Conservation (phyloP, 345 rosid species). For the Bruguiera gymnorhiza region DNA sequence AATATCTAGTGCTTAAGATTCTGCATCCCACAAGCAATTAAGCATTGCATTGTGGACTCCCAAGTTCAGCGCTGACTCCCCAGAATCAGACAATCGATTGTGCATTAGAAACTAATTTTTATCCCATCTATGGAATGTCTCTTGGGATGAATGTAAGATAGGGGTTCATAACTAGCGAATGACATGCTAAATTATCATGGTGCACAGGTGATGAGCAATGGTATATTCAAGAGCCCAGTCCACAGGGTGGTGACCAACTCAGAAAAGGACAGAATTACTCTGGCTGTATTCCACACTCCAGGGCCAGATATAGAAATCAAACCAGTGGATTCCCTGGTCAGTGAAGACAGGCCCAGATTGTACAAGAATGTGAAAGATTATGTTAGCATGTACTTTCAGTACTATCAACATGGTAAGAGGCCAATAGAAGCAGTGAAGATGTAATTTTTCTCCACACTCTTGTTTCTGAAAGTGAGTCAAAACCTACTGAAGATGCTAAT, state of each 20-base stretch:
- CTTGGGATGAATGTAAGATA: neutral
- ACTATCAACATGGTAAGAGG: constrained; percentile 44
- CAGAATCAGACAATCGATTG: neutral
- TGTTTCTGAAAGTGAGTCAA: too few species aligned
- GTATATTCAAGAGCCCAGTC: constrained; percentile 51
- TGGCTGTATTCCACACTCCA: constrained; percentile 51
- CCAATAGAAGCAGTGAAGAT: constrained; percentile 43
- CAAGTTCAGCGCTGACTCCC: neutral
- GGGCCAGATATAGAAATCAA: constrained; percentile 25
- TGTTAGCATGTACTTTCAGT: constrained; percentile 34
- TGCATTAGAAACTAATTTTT: neutral
- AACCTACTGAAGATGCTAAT: too few species aligned
- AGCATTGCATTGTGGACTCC: neutral
- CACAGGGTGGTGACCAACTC: constrained; percentile 49
- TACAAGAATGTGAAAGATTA: constrained; percentile 51
- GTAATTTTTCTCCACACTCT: neutral
- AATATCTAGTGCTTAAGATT: too few species aligned
- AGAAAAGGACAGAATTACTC: constrained; percentile 42
- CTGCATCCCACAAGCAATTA: too few species aligned
- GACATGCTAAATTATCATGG: neutral
- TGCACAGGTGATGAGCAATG: constrained; percentile 54
- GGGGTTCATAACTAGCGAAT: neutral
- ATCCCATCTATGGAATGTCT: neutral
- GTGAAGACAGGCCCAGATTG: constrained; percentile 43
- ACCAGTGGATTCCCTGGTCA: constrained; percentile 16